A percentile compares a stretch with the other conserved stretches of the same genome.
Conservation (phyloP, 2,329 filamentous ascomycete genomes). For the Pleoardoris graminearum region DNA sequence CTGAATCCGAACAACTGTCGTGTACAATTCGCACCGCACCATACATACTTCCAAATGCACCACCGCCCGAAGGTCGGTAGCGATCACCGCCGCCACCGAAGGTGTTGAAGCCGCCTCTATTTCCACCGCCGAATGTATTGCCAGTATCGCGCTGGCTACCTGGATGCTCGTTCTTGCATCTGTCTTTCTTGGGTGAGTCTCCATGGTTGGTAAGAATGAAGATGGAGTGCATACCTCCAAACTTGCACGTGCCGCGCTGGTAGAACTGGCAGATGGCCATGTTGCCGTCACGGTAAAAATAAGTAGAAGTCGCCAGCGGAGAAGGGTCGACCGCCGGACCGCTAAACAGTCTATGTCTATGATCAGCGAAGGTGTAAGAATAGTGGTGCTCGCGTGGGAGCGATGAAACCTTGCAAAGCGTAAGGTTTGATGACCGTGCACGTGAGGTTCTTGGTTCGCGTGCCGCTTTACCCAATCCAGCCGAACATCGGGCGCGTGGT, state of each 20-base stretch:
- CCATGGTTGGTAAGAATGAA: neutral
- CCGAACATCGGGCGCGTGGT: neutral
- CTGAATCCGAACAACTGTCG: too few species aligned
- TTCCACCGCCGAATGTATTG: conserved; percentile 48
- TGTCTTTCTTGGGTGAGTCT: conserved; percentile 49
- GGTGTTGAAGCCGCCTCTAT: conserved; percentile 3
- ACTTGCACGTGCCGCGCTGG: conserved; percentile 66
- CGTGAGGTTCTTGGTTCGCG: neutral
- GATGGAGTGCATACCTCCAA: conserved; percentile 57
- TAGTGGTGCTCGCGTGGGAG: neutral
- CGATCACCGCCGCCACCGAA: conserved; percentile 27
- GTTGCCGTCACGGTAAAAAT: neutral
- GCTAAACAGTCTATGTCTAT: conserved; percentile 17
- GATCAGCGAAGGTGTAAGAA: neutral
- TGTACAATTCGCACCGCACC: neutral
- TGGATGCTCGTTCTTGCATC: conserved; percentile 64
- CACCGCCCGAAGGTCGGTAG: conserved; percentile 37
- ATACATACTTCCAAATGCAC: conserved; percentile 48
- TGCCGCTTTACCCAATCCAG: conserved; percentile 10
- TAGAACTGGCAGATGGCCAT: conserved; percentile 66
- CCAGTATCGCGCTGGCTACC: conserved; percentile 41
- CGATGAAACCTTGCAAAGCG: neutral
- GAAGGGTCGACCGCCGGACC: neutral
- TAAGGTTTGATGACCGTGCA: neutral
- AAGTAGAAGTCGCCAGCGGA: neutral